A percentile compares a stretch with the other conserved stretches of the same genome.
Evolutionary conservation across 2,329 filamentous ascomycete genomes (phyloP).

Genomic region (Fusarium oxysporum): DNA sequence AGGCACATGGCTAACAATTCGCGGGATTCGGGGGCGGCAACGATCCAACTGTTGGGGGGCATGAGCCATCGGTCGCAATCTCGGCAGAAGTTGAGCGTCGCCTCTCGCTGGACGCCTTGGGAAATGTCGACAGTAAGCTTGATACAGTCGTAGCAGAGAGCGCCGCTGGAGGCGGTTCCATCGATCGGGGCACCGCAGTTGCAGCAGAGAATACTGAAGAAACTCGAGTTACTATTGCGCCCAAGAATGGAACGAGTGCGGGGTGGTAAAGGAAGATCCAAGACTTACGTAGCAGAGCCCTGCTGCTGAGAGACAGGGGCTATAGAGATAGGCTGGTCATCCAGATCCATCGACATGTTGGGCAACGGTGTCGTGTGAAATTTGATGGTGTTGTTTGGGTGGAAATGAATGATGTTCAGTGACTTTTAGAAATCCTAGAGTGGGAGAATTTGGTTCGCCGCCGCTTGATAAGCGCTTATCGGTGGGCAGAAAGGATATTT

Average conservation of each 20-base stretch:
- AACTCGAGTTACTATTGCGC: constrained; percentile 24
- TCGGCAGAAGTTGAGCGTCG: constrained; percentile 87
- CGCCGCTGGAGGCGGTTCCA: constrained; percentile 85
- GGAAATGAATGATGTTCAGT: constrained; percentile 35
- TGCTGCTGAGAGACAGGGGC: constrained; percentile 48
- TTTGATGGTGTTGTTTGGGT: constrained; percentile 28
- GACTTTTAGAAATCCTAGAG: constrained; percentile 40
- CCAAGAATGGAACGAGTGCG: constrained; percentile 23
- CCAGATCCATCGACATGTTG: constrained; percentile 58
- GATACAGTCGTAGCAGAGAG: constrained; percentile 95
- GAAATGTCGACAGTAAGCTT: constrained; percentile 96
- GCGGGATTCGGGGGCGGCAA: constrained; percentile 86
- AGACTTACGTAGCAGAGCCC: constrained; percentile 56
- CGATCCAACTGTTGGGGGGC: constrained; percentile 87
- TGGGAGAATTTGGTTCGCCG: constrained; percentile 53
- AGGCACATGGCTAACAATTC: constrained; percentile 93
- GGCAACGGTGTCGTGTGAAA: constrained; percentile 30
- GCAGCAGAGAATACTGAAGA: constrained; percentile 82
- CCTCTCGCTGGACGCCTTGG: constrained; percentile 89
- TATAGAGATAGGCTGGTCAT: constrained; percentile 56
- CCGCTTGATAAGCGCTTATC: constrained; percentile 56
- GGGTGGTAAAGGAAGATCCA: constrained; percentile 10
- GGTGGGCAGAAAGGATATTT: constrained; percentile 36
- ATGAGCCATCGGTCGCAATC: constrained; percentile 96
- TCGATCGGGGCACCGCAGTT: constrained; percentile 98